Percentiles rank a stretch among this genome's conserved stretches.
These are phyloP conservation scores for Termitomyces eurrhizus DNA, from an alignment of 768 basidiomycete species.

Conservation along the genomic window DNA sequence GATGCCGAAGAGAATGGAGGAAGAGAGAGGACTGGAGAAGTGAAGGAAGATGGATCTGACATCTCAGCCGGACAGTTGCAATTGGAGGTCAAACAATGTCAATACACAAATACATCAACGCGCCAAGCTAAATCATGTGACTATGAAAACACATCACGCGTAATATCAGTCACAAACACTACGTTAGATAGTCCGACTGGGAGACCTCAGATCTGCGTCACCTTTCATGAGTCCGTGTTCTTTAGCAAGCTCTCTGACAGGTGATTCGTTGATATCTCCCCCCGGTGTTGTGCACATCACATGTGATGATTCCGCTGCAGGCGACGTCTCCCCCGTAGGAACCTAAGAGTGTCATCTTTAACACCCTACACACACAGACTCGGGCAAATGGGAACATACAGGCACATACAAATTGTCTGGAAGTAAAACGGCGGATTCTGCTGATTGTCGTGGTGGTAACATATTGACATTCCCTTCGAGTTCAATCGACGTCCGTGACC, in stretches of 20 bases:
- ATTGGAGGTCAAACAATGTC: neutral
- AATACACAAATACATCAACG: neutral
- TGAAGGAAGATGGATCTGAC: conserved; percentile 11
- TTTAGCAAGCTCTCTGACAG: neutral
- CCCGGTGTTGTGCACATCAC: conserved; percentile 15
- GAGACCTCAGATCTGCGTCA: neutral
- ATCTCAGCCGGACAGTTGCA: conserved; percentile 2
- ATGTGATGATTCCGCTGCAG: conserved; percentile 21
- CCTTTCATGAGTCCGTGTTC: neutral
- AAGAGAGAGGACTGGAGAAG: conserved; percentile 23
- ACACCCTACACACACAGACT: neutral
- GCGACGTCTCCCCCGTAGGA: conserved; percentile 13
- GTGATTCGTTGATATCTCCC: conserved; percentile 8
- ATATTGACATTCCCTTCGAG: neutral
- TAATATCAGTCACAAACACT: neutral
- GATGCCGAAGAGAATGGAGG: conserved; percentile 47
- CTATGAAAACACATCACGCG: neutral
- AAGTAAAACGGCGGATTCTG: conserved; percentile 8
- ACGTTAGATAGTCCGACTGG: conserved; percentile 1
- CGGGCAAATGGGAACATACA: neutral
- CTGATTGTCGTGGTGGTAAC: neutral
- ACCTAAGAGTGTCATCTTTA: neutral
- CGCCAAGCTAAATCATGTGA: conserved; percentile 5
- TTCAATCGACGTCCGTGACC: conserved; percentile 1
- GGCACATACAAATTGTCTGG: conserved; percentile 16